A percentile compares a stretch with the other conserved stretches of the same genome.
Conservation (phyloP, 2,329 filamentous ascomycete species). For the Monosporascus sp. region DNA sequence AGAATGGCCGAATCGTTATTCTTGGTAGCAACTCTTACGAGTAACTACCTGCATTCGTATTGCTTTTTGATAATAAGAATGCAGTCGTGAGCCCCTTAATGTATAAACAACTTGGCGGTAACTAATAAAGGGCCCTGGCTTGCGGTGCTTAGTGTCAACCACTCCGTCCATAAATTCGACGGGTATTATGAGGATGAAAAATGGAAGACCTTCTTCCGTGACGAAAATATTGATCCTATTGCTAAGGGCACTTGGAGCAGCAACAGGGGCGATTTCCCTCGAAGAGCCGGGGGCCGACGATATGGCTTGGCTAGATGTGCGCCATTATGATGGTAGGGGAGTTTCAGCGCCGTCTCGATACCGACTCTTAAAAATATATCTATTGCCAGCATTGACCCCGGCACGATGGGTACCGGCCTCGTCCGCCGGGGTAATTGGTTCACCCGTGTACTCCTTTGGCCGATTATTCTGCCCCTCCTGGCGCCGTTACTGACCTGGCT, state of each 20-base stretch:
- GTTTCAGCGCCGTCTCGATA: background rate
- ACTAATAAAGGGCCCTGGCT: background rate
- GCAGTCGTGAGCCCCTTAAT: too few species aligned
- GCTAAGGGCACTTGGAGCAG: background rate
- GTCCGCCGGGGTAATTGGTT: background rate
- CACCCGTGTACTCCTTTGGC: background rate
- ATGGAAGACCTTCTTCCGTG: conserved; percentile 1
- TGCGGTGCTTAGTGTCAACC: background rate
- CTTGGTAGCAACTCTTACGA: background rate
- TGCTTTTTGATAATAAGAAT: too few species aligned
- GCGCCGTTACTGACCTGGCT: background rate
- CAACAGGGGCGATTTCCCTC: background rate
- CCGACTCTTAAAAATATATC: background rate
- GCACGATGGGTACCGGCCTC: background rate
- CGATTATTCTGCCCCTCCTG: background rate
- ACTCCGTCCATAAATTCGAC: background rate
- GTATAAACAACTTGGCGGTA: background rate
- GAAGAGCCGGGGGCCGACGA: background rate
- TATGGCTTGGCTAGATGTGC: background rate
- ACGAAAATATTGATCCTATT: background rate
- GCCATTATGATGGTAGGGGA: conserved; percentile 1
- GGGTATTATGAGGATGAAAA: background rate
- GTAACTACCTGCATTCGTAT: background rate
- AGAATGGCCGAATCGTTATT: conserved; percentile 1
- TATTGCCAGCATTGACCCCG: background rate